Percentiles rank a stretch among this genome's conserved stretches.
Conservation (phyloP, 2,329 filamentous ascomycete species). For the Tricladium varicosporioides region DNA sequence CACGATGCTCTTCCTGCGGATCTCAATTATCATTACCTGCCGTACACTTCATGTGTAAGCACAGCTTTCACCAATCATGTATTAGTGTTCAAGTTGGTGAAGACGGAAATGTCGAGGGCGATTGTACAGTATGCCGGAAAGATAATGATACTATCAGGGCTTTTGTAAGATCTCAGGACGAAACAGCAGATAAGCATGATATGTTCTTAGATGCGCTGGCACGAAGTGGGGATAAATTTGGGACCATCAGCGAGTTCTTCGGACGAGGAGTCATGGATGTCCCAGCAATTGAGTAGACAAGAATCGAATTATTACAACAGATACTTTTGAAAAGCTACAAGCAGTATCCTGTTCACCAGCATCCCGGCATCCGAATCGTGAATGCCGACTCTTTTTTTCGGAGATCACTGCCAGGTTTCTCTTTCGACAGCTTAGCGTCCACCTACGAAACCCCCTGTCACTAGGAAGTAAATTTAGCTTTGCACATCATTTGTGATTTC, state of each 20-base stretch:
- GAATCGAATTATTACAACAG: not conserved
- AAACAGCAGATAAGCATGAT: constrained; percentile 83
- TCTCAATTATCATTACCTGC: constrained; percentile 75
- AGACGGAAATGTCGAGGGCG: constrained; percentile 60
- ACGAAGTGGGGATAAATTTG: constrained; percentile 78
- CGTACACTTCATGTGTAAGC: constrained; percentile 96
- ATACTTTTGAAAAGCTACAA: not conserved
- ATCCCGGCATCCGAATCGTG: not conserved
- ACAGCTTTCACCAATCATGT: constrained; percentile 93
- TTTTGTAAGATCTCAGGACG: constrained; percentile 81
- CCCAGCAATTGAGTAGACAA: constrained; percentile 18
- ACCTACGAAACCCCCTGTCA: not conserved
- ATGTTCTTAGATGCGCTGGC: constrained; percentile 80
- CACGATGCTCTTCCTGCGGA: constrained; percentile 80
- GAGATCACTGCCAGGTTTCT: not conserved
- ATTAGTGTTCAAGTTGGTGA: constrained; percentile 53
- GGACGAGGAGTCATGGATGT: constrained; percentile 83
- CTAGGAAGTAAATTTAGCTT: not conserved
- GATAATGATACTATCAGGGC: constrained; percentile 87
- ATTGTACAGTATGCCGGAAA: constrained; percentile 82
- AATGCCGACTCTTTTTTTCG: not conserved
- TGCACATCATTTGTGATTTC: not conserved
- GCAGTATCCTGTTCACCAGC: not conserved
- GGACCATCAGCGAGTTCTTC: constrained; percentile 93
- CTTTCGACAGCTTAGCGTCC: not conserved